Percentiles rank a stretch among this genome's conserved stretches.
These are phyloP conservation scores for Cladosporium velox DNA, from an alignment of 2,329 filamentous ascomycete genomes.

Conservation along the genomic window DNA sequence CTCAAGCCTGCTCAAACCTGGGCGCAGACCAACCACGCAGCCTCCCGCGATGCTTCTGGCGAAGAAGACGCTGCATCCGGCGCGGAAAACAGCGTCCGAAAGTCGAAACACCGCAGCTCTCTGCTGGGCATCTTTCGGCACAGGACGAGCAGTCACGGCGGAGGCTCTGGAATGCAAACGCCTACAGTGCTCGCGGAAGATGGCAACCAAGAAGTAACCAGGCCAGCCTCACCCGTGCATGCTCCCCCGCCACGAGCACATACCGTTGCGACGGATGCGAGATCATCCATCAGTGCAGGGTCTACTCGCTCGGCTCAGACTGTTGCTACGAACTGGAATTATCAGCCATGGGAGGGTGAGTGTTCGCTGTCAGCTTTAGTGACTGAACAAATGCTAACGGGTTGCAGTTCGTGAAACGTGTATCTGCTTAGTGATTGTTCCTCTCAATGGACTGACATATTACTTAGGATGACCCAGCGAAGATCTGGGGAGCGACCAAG, in stretches of 20 bases:
- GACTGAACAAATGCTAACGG: background rate
- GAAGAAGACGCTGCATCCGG: slow-evolving; percentile 32
- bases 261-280: slow-evolving; percentile 13
- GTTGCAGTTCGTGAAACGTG: background rate
- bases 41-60: slow-evolving; percentile 29
- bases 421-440: background rate
- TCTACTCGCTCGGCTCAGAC: slow-evolving; percentile 5
- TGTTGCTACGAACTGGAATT: slow-evolving; percentile 5
- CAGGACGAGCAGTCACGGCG: slow-evolving; percentile 18
- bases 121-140: slow-evolving; percentile 33
- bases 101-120: slow-evolving; percentile 30
- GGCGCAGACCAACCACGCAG: slow-evolving; percentile 23
- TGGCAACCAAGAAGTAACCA: background rate
- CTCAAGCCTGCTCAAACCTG: slow-evolving; percentile 12
- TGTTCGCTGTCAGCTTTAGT: background rate
- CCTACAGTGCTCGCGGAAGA: background rate
- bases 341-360: slow-evolving; percentile 21
- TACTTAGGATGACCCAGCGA: slow-evolving; percentile 29
- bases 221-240: slow-evolving; percentile 2
- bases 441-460: background rate
- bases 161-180: slow-evolving; percentile 8
- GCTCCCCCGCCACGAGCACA: background rate
- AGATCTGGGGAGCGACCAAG: slow-evolving; percentile 33
- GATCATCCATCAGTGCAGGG: slow-evolving; percentile 14
- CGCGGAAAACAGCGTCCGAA: slow-evolving; percentile 26